Conservation (phyloP, 805 yeast species). For the Ogataea ramenticola region DNA sequence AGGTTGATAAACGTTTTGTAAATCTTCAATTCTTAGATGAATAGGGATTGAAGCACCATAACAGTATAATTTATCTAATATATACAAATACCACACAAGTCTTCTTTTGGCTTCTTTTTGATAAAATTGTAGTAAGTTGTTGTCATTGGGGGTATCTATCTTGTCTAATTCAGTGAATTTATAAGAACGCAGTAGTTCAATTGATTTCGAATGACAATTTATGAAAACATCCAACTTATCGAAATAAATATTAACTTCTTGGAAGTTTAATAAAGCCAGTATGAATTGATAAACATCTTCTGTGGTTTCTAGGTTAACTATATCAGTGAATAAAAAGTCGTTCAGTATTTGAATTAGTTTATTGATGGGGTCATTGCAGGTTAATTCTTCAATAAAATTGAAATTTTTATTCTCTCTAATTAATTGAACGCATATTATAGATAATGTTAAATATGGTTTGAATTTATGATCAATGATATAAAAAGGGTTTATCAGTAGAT, state of each 20-base stretch:
- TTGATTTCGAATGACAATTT: background rate
- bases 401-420: background rate
- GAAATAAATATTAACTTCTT: background rate
- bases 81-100: slow-evolving; percentile 1
- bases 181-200: background rate
- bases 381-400: background rate
- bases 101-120: slow-evolving; percentile 1
- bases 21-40: background rate
- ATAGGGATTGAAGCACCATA: background rate
- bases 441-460: background rate
- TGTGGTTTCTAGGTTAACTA: too few relatives aligned
- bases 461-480: too few relatives aligned
- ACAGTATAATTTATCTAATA: background rate
- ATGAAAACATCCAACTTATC: background rate
- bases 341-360: background rate
- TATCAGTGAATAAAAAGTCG: background rate
- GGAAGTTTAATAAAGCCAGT: background rate
- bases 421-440: background rate
- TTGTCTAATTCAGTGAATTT: background rate
- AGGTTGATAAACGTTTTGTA: background rate
- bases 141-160: background rate
- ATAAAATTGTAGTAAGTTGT: background rate
- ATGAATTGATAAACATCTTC: background rate
- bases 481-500: background rate
- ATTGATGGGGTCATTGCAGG: background rate